phyloP scores from a whole-genome alignment of 106 monocot genomes.

The Narthecium ossifragum region DNA sequence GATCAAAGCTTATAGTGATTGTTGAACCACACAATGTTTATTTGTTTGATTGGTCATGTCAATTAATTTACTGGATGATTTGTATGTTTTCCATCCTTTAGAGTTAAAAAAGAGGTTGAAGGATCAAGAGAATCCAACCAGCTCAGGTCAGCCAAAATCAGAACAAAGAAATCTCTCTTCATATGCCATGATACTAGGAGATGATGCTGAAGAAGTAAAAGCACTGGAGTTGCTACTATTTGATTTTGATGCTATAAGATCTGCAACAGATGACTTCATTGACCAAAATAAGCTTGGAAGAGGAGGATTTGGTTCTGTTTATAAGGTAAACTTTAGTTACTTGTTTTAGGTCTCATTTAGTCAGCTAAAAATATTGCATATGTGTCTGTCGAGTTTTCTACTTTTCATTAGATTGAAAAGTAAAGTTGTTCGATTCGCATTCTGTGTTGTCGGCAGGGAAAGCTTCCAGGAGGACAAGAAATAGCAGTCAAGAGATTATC shows the following conservation, averaged over 20 bases:
- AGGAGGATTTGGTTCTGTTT: constrained; percentile 62
- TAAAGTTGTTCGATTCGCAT: too few relatives aligned
- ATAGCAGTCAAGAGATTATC: constrained; percentile 50
- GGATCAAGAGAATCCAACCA: too few relatives aligned
- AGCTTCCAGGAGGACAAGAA: constrained; percentile 33
- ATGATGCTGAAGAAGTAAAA: neutral
- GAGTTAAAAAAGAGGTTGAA: too few relatives aligned
- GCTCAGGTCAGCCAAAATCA: too few relatives aligned
- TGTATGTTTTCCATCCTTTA: too few relatives aligned
- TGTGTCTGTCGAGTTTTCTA: neutral
- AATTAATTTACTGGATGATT: too few relatives aligned
- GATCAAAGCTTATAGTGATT: too few relatives aligned
- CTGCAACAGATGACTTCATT: constrained; percentile 29
- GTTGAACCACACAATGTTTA: too few relatives aligned
- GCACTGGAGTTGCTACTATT: neutral
- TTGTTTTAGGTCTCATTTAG: too few relatives aligned
- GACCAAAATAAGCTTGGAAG: constrained; percentile 31
- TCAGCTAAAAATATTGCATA: neutral
- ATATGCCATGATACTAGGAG: too few relatives aligned
- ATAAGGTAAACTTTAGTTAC: constrained; percentile 47
- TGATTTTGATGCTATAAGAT: neutral
- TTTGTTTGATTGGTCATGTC: too few relatives aligned
- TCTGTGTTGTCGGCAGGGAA: constrained; percentile 14
- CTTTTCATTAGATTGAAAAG: neutral
- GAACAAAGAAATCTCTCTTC: too few relatives aligned